Evolutionary conservation across 2,329 filamentous ascomycete species (phyloP), one percentile per base, ranked within the genome.

Genomic region (Curvularia lunata): DNA sequence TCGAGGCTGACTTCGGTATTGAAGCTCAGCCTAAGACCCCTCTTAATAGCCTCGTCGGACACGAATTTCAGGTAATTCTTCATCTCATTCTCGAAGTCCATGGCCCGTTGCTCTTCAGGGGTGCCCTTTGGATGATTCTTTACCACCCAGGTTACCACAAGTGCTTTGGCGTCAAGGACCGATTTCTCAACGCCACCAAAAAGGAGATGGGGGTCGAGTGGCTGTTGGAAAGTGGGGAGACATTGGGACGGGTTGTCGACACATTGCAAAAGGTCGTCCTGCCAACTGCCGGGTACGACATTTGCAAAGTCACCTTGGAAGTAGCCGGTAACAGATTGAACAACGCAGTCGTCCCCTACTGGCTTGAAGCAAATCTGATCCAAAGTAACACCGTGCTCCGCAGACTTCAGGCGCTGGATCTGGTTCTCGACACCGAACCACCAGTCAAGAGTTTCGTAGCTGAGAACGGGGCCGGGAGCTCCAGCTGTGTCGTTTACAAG

Each of bases 281-380:
- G 80, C 95, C 96, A 99, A 12, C 81, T 83, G 5, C 83, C 77
- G 4, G 85, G 85, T 56, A 86, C 84, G 2, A 91, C 80, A n/a
- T 83, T 82, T 3, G 80, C 75, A 32, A 88, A 84, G 41, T 87
- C 84, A 30, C 88, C 86, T 52, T 88, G 86, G 78, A 93, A 98
- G 77, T 97, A 99, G 1, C 90, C 90, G 5, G 91, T 90, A n/a
- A 98, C 80, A 0, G 93, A 97, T 73, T 99, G 94, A 1, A 99
- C 86, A 5, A 97, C 93, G 68, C 95, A 99, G 13, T 89, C 92
- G 66, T 91, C 85, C 0, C 91, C 92, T 0, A 90, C 91, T 1
- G 96, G 96, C 74, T 97, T 97, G 79, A 96, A 94, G 80, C 95
- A 99, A 16, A 99, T 85, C 71, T 98, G 91, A 25, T 91, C 82